A percentile compares a stretch with the other conserved stretches of the same genome.
phyloP scores from a whole-genome alignment of 2,329 filamentous ascomycete genomes.

The Exophiala sideris region DNA sequence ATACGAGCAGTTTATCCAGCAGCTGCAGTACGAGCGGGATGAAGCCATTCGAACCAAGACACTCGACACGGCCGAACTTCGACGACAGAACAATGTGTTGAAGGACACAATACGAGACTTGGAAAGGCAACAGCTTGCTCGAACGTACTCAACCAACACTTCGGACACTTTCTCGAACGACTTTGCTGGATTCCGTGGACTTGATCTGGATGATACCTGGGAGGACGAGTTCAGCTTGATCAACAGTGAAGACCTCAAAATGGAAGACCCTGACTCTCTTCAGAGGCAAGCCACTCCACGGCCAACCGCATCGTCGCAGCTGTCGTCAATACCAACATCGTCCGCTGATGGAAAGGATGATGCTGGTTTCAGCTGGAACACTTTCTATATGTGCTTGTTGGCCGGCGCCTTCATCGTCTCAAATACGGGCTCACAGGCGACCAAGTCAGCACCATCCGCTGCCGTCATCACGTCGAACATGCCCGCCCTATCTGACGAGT shows the following conservation, averaged over 20 bases:
- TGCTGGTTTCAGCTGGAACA: constrained; percentile 65
- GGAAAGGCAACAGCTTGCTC: constrained; percentile 35
- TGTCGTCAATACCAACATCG: constrained; percentile 5
- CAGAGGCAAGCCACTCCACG: constrained; percentile 41
- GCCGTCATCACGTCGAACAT: constrained; percentile 68
- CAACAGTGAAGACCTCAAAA: constrained; percentile 59
- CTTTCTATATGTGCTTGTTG: constrained; percentile 89
- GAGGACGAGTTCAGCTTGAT: constrained; percentile 77
- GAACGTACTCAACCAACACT: constrained; percentile 7
- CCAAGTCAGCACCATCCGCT: constrained; percentile 71
- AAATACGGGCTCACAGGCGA: constrained; percentile 63
- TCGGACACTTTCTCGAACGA: constrained; percentile 60
- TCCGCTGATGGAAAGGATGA: constrained; percentile 48
- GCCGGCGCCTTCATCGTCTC: constrained; percentile 95
- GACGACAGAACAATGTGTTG: constrained; percentile 86
- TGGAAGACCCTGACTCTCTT: constrained; percentile 55
- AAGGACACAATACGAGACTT: constrained; percentile 59
- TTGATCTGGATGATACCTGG: constrained; percentile 79
- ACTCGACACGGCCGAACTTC: constrained; percentile 82
- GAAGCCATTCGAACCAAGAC: constrained; percentile 86
- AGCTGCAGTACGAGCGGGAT: constrained; percentile 80
- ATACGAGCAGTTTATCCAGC: constrained; percentile 71
- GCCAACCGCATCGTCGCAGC: constrained; percentile 17
- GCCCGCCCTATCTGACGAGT: constrained; percentile 48
- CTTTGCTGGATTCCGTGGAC: constrained; percentile 77